Conservation (phyloP, 2,329 filamentous ascomycete species). For the Lithohypha guttulata region DNA sequence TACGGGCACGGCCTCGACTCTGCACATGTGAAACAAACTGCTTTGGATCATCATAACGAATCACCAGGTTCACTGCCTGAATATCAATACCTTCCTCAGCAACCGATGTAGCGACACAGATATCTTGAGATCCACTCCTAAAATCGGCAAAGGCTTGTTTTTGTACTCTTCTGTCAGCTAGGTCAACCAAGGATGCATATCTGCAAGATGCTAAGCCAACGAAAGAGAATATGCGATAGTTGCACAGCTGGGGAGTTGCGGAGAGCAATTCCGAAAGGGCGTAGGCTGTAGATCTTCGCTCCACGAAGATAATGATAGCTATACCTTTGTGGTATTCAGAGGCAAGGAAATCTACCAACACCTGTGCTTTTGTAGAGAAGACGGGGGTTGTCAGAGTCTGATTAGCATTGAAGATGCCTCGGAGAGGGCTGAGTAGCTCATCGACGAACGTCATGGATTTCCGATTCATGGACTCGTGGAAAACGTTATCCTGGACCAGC, state of each 20-base stretch:
- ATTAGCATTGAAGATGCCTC: not conserved
- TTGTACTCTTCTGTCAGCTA: constrained; percentile 40
- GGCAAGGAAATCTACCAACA: constrained; percentile 45
- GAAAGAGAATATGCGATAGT: constrained; percentile 38
- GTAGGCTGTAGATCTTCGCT: constrained; percentile 50
- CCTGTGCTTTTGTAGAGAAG: constrained; percentile 37
- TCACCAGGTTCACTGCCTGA: constrained; percentile 52
- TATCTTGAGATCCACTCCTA: constrained; percentile 40
- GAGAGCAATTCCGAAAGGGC: constrained; percentile 50
- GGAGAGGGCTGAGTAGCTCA: not conserved
- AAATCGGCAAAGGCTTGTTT: constrained; percentile 45
- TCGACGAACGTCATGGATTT: constrained; percentile 19
- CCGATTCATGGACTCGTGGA: constrained; percentile 37
- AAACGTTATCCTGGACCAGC: constrained; percentile 20
- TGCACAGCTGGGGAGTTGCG: constrained; percentile 36
- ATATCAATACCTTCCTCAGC: constrained; percentile 53
- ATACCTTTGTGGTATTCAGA: constrained; percentile 37
- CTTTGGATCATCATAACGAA: constrained; percentile 52
- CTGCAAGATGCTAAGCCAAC: constrained; percentile 40
- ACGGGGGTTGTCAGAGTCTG: not conserved
- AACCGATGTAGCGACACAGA: constrained; percentile 49
- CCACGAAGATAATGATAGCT: constrained; percentile 55
- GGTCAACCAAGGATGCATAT: constrained; percentile 32
- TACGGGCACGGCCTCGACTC: constrained; percentile 52
- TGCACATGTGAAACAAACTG: constrained; percentile 57